Evolutionary conservation across 495 filamentous ascomycete species (phyloP).

Genomic region (Penicillium mononematosum): DNA sequence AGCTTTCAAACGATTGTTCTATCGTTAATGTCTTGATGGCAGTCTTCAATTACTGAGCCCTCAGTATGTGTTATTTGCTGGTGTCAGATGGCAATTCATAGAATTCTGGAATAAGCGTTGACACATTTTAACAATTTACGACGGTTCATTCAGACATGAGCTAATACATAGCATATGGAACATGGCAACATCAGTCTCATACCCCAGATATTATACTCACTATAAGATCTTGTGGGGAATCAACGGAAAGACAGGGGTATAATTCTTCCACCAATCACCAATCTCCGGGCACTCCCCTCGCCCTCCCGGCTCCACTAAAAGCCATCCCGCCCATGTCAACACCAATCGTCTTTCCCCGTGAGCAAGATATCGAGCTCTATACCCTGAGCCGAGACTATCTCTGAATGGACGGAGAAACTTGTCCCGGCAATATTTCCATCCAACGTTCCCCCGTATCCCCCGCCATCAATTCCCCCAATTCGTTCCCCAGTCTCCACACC

Average conservation of each 20-base stretch:
- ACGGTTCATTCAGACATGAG: too few species aligned
- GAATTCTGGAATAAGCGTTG: too few species aligned
- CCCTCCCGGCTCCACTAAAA: neutral
- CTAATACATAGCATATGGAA: too few species aligned
- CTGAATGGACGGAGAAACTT: constrained; percentile 27
- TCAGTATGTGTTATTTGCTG: too few species aligned
- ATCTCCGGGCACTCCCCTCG: neutral
- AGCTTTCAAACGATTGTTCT: neutral
- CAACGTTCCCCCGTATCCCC: constrained; percentile 10
- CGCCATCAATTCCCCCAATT: constrained; percentile 22
- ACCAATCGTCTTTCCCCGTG: constrained; percentile 5
- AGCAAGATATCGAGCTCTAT: neutral
- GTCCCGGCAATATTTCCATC: neutral
- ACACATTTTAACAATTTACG: too few species aligned
- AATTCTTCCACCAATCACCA: constrained; percentile 12
- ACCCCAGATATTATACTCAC: neutral
- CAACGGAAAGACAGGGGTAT: neutral
- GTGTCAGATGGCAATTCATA: too few species aligned
- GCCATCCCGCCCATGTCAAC: neutral
- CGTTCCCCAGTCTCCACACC: constrained; percentile 14
- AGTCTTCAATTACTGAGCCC: too few species aligned
- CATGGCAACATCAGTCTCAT: neutral
- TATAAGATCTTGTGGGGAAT: neutral
- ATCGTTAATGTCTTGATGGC: neutral
- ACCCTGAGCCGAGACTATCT: neutral